Conservation (phyloP, 495 filamentous ascomycete species). For the Aspergillus diversus region DNA sequence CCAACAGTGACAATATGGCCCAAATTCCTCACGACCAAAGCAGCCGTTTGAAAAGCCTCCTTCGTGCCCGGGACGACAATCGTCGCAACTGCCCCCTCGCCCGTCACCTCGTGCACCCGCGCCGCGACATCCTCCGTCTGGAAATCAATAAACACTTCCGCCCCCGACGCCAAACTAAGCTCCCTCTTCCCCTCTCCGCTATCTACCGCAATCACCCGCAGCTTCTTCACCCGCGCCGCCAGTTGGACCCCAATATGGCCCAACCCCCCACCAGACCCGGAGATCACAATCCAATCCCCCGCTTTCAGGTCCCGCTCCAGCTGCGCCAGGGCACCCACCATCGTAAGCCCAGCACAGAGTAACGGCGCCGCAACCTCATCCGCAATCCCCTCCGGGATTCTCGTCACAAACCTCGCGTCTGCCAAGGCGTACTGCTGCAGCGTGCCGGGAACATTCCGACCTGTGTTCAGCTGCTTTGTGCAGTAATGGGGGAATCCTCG, state of each 20-base stretch:
- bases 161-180: constrained; percentile 35
- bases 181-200: constrained; percentile 34
- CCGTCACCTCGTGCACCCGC: constrained; percentile 32
- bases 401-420: constrained; percentile 33
- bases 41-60: constrained; percentile 31
- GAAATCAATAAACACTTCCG: constrained; percentile 37
- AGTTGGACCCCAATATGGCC: constrained; percentile 44
- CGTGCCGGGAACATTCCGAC: constrained; percentile 41
- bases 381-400: constrained; percentile 31
- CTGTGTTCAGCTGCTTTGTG: constrained; percentile 38
- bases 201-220: constrained; percentile 41
- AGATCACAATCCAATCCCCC: constrained; percentile 39
- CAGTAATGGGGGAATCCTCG: constrained; percentile 34
- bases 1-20: constrained; percentile 36
- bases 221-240: constrained; percentile 25
- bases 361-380: constrained; percentile 39
- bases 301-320: constrained; percentile 27
- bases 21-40: constrained; percentile 34
- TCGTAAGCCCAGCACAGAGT: constrained; percentile 41
- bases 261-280: constrained; percentile 40
- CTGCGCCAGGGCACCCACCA: constrained; percentile 31
- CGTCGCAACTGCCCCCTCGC: constrained; percentile 37
- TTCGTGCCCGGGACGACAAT: constrained; percentile 34
- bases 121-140: constrained; percentile 13
- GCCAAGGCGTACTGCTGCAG: constrained; percentile 42